Evolutionary conservation across 2,329 filamentous ascomycete genomes (phyloP).

Genomic region (Aspergillus carbonarius): DNA sequence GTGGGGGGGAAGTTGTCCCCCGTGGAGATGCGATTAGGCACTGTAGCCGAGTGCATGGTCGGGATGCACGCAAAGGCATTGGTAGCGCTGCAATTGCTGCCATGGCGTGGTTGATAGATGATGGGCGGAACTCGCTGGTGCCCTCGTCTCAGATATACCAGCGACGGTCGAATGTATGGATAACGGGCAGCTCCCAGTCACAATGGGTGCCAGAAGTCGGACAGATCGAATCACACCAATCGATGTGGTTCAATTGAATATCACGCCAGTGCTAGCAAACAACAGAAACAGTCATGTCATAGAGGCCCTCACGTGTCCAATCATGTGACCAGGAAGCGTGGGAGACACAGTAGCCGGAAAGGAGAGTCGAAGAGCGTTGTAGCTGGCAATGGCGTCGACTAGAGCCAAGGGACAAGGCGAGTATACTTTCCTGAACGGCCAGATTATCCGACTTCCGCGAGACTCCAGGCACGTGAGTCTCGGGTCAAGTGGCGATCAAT

Average conservation of each 20-base stretch:
- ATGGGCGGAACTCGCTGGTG: neutral
- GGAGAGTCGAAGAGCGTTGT: neutral
- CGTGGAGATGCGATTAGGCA: neutral
- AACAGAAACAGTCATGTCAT: neutral
- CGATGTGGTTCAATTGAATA: neutral
- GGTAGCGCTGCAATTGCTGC: slow-evolving; percentile 11
- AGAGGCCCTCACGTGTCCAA: neutral
- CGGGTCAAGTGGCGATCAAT: neutral
- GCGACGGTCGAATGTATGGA: neutral
- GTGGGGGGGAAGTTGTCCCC: neutral
- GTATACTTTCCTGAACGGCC: slow-evolving; percentile 1
- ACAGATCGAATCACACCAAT: neutral
- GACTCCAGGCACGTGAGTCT: slow-evolving; percentile 5
- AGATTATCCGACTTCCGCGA: slow-evolving; percentile 5
- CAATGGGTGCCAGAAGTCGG: neutral
- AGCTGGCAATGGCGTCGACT: neutral
- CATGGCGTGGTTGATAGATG: slow-evolving; percentile 13
- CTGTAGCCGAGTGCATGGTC: slow-evolving; percentile 7
- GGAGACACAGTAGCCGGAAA: neutral
- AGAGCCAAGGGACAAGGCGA: neutral
- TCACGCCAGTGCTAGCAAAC: neutral
- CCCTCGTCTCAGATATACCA: neutral
- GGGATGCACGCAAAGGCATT: slow-evolving; percentile 11
- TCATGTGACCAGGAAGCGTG: neutral
- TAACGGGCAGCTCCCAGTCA: neutral